Conservation (phyloP, 1,284 basidiomycete genomes). For the Ustilago hordei region DNA sequence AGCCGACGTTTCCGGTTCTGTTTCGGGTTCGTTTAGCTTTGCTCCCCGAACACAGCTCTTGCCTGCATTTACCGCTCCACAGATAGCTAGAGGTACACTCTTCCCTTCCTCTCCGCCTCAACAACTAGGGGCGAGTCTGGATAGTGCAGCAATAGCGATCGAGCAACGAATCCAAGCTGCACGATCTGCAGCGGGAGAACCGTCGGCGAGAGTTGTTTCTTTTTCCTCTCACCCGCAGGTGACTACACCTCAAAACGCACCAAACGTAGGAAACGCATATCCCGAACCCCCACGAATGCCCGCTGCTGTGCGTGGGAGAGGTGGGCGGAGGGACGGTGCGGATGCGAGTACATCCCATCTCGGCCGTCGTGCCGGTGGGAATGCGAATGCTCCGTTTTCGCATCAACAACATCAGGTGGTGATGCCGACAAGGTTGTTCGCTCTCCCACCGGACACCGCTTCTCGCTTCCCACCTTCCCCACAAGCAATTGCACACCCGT, state of each 20-base stretch:
- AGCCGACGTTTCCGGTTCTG: neutral
- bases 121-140: slow-evolving; percentile 16
- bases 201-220: neutral
- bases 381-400: neutral
- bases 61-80: slow-evolving; percentile 6
- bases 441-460: too few species aligned
- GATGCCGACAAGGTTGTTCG: too few species aligned
- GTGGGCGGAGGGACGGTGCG: too few species aligned
- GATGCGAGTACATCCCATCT: slow-evolving; percentile 8
- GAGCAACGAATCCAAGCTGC: slow-evolving; percentile 17
- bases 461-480: too few species aligned
- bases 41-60: neutral
- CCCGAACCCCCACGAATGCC: neutral
- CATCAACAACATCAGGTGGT: too few species aligned
- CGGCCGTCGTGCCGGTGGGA: neutral
- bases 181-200: neutral
- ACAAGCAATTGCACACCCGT: neutral
- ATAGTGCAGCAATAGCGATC: slow-evolving; percentile 21
- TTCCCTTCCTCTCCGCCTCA: neutral
- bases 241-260: neutral
- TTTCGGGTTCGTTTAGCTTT: neutral
- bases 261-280: neutral
- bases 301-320: neutral
- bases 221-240: neutral
- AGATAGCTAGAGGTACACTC: neutral